These are phyloP conservation scores for Sicyos edulis DNA, from an alignment of 306 rosid species.

Conservation along the genomic window DNA sequence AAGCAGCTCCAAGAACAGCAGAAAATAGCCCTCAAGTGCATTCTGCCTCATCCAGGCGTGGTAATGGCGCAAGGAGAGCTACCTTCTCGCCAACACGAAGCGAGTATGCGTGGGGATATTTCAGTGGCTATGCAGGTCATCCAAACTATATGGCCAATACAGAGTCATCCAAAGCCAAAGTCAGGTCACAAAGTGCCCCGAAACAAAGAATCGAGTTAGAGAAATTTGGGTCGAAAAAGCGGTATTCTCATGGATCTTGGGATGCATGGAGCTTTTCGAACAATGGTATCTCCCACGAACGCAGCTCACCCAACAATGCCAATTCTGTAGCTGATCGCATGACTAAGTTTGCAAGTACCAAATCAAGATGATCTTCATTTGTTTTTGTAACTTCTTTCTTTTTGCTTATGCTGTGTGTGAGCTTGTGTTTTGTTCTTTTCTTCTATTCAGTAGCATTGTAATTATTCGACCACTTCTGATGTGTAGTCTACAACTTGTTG, in stretches of 20 bases:
- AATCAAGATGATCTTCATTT: constrained; percentile 39
- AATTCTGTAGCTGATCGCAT: constrained; percentile 34
- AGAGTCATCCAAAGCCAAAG: constrained; percentile 76
- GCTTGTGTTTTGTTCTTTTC: neutral
- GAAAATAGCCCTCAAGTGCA: constrained; percentile 60
- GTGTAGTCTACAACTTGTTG: constrained; percentile 16
- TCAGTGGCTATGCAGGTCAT: constrained; percentile 42
- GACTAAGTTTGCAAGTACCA: constrained; percentile 44
- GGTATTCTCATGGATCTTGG: constrained; percentile 42
- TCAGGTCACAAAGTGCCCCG: constrained; percentile 89
- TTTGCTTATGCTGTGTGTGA: constrained; percentile 23
- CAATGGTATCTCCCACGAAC: constrained; percentile 25
- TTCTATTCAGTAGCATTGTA: constrained; percentile 25
- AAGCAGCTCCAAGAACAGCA: constrained; percentile 36
- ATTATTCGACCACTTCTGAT: constrained; percentile 31
- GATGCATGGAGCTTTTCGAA: constrained; percentile 48
- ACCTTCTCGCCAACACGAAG: constrained; percentile 72
- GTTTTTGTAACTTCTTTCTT: constrained; percentile 12
- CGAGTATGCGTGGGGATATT: constrained; percentile 62
- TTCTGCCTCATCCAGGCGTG: constrained; percentile 59
- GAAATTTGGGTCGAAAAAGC: constrained; percentile 37
- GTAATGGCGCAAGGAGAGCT: constrained; percentile 48
- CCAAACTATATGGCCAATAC: constrained; percentile 95
- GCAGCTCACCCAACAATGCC: constrained; percentile 34
- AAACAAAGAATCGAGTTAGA: constrained; percentile 80